Conservation (phyloP, 73 alveolate species). For the Paramecium primaurelia region DNA sequence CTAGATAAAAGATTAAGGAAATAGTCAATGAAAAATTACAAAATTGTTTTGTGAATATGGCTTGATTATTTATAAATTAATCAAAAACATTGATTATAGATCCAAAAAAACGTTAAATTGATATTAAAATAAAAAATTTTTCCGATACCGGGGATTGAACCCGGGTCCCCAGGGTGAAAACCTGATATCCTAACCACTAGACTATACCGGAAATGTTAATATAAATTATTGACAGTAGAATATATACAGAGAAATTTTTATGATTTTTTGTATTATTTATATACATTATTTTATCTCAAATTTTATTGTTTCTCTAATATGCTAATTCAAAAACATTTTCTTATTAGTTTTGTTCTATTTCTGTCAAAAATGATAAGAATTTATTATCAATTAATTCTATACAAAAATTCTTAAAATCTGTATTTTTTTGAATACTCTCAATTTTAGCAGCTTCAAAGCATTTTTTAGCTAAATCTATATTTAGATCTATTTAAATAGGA, state of each 20-base stretch:
- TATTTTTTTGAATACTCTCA: neutral
- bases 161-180: conserved; percentile 63
- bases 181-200: conserved; percentile 61
- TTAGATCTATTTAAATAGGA: neutral
- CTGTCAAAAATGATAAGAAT: neutral
- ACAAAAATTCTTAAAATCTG: neutral
- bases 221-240: neutral
- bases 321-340: neutral
- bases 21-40: neutral
- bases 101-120: neutral
- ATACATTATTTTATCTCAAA: neutral
- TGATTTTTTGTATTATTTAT: neutral
- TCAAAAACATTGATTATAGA: neutral
- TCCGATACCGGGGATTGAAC: conserved; percentile 61
- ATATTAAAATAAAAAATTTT: neutral
- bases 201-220: conserved; percentile 55
- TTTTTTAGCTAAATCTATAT: neutral
- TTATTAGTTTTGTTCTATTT: neutral
- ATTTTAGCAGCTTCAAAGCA: neutral
- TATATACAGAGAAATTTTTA: neutral
- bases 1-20: neutral
- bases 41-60: neutral
- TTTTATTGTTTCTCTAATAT: neutral
- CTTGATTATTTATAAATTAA: neutral
- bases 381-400: neutral